Conservation (phyloP, 106 monocot species). For the Dendrobium chrysotoxum region DNA sequence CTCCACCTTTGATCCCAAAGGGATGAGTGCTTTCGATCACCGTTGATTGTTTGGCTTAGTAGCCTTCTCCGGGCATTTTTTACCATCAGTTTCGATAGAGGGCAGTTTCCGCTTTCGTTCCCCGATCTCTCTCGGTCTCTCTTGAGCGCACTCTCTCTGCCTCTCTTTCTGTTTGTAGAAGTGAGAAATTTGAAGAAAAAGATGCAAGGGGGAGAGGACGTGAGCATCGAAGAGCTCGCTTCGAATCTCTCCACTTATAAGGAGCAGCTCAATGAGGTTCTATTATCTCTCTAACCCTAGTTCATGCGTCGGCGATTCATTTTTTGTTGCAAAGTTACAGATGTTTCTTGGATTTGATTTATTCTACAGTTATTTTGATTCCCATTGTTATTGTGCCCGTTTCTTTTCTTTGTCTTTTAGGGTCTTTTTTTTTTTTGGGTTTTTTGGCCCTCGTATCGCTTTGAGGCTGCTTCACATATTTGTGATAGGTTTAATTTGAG, state of each 20-base stretch:
- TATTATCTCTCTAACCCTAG: neutral
- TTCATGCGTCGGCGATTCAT: neutral
- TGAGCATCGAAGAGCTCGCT: slow-evolving; percentile 82
- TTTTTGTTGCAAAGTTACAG: neutral
- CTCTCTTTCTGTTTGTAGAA: neutral
- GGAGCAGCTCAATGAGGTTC: slow-evolving; percentile 81
- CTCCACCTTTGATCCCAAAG: neutral
- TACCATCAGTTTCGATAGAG: no score
- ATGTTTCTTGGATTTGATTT: neutral
- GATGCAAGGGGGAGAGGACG: slow-evolving; percentile 69
- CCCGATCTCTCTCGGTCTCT: no score
- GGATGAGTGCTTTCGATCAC: neutral
- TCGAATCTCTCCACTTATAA: slow-evolving; percentile 86
- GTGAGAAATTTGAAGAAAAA: neutral
- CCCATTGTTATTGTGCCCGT: no score
- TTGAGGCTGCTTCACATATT: neutral
- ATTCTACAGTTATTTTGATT: neutral
- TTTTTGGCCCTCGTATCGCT: neutral
- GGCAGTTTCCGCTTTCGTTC: no score
- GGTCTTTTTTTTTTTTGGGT: neutral
- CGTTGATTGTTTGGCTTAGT: neutral
- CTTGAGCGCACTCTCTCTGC: neutral
- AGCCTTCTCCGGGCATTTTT: no score
- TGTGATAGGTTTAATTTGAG: no score
- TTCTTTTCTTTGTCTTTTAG: neutral